Evolutionary conservation across 176 grass and related monocot species (phyloP), one percentile per base, ranked within the genome.

Genomic region (Oryza meridionalis): DNA sequence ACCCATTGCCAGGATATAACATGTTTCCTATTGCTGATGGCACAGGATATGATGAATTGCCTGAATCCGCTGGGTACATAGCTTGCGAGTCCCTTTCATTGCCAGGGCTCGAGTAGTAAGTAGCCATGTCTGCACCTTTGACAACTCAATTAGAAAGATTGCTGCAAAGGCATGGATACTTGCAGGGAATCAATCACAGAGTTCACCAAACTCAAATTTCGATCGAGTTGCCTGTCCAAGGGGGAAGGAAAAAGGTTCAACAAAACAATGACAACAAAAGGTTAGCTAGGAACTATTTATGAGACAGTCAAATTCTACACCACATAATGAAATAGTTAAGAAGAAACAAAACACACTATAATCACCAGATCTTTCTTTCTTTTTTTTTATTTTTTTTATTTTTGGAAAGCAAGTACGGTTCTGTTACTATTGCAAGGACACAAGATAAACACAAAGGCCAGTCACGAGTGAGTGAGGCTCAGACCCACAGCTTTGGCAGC

Each of bases 31-130:
- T 24, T n/a, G 91, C 45, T 53, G 88, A 88, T 81, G 88, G 69
- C 67, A 94, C 78, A 14, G 89, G 84, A 84, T 96, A 99, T n/a
- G 93, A 75, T 63, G 71, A 24, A 79, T 75, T 91, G 50, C 67
- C 91, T 53, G 85, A 80, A 22, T 84, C 88, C 66, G 79, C 49
- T 66, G 84, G 83, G 80, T 89, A 88, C 88, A 92, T 71, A 69
- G 61, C 81, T 84, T 91, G 87, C 40, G 90, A 79, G 72, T 94
- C 93, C 76, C 91, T 92, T 85, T 94, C 88, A 75, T 92, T 81
- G 27, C 85, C 82, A 24, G 93, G 89, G 78, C 78, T 96, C 2
- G 86, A 83, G 79, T 89, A 94, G 85, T 94, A 99, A 71, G 88
- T 87, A 75, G 97, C 80, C 93, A 96, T 99, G 47, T 73, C 72